Base-by-base conservation (phyloP, 1,284 basidiomycete genomes). In the Rhodotorula sp. region DNA sequence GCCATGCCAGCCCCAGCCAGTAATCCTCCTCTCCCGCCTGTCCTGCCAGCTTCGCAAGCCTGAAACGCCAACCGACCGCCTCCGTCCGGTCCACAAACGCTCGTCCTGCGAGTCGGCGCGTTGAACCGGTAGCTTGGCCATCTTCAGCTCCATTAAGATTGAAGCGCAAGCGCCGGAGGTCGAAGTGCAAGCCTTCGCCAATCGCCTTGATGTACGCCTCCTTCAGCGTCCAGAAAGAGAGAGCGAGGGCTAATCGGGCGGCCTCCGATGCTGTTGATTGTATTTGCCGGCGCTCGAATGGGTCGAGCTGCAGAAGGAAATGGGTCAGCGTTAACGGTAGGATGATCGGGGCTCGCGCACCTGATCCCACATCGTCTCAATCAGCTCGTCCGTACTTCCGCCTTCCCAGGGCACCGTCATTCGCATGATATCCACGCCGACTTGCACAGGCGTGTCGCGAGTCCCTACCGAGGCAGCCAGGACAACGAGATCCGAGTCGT, bases 201-300 rank as follows among this genome's bases (percentile, higher is more conserved):
- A 91, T 83, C 8, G 90, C 89, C 80, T 92, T 92, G 4, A 89
- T 89, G 78, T 90, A 92, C 6, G 91, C 89, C 78, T 92, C 90
- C 80, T 92, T 92, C 77, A 90, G 81, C 7, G 90, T 91, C 90
- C 90, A 92, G 69, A 91, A 85, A 81, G 88, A 86, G 77, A 88
- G 90, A 78, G 90, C 88, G 28, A 82, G 82, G 51, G 82, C 80
- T 13, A 89, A 79, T 6, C 82, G 84, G 68, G 87, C 82, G 52
- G 46, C 47, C 50, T 61, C 34, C 20, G 44, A 20, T 9, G 47
- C 5, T 6, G 30, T 26, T 13, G 31, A 8, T 16, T 15, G 34
- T n/a, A 52, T 61, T 69, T n/a, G 70, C 46, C 54, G 10, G 6
- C 24, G 47, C 30, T 59, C 56, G 11, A 7, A 5, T 8, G 22